Conservation (phyloP, 2,329 filamentous ascomycete species). For the Ceratocystis cubensis region DNA sequence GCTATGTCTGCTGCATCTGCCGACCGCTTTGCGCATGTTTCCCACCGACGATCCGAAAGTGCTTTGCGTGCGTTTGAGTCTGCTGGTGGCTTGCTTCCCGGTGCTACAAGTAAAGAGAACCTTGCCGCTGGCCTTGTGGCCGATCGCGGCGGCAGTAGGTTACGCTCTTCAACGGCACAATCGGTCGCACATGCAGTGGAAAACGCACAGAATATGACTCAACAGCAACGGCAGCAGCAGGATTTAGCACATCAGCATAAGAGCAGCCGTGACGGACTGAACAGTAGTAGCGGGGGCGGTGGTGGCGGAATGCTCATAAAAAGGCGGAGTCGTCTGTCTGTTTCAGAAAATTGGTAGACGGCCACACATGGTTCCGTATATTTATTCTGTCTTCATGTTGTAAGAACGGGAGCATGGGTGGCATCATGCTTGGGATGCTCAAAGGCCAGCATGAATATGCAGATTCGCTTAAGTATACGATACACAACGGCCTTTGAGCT, state of each 20-base stretch:
- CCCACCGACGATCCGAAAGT: slow-evolving; percentile 17
- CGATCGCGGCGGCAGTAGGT: slow-evolving; percentile 13
- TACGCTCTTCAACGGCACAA: slow-evolving; percentile 12
- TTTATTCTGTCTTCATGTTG: not conserved
- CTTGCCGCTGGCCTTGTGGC: not conserved
- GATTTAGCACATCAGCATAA: slow-evolving; percentile 6
- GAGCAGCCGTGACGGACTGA: slow-evolving; percentile 11
- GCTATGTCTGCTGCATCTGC: slow-evolving; percentile 12
- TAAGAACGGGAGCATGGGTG: too few species aligned
- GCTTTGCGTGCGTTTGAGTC: slow-evolving; percentile 11
- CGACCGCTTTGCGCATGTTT: slow-evolving; percentile 15
- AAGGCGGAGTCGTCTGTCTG: slow-evolving; percentile 15
- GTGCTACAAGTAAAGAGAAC: slow-evolving; percentile 10
- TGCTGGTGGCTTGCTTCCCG: not conserved
- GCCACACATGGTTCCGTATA: not conserved
- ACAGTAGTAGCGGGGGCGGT: not conserved
- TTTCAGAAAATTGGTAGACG: slow-evolving; percentile 16
- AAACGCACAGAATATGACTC: not conserved
- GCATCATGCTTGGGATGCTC: too few species aligned
- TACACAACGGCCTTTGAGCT: not conserved
- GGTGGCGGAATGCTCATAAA: slow-evolving; percentile 12
- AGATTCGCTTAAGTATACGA: not conserved
- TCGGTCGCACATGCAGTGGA: not conserved
- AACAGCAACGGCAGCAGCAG: slow-evolving; percentile 6
- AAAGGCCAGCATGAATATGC: not conserved